Evolutionary conservation across 495 filamentous ascomycete genomes (phyloP), one percentile per base, ranked within the genome.

Genomic region (Tuber melanosporum): DNA sequence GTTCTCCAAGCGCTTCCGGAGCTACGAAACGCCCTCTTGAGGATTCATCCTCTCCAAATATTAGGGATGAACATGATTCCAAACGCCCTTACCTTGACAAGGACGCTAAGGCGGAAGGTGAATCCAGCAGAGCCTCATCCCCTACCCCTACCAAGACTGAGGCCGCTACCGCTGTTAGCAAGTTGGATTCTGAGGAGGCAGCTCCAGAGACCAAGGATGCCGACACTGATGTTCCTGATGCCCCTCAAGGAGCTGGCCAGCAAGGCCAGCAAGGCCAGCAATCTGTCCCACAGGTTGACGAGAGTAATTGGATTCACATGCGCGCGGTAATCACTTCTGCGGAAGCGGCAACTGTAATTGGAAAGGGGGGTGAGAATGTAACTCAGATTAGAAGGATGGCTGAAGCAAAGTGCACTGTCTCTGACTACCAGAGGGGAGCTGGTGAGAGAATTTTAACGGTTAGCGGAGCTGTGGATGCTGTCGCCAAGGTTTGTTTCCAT

Each of bases 311-410:
- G 96, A 93, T 99, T 77, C 96, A 99, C 85, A 91, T 99, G 80
- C 92, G 95, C 78, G 92, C 96, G 26, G 91, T 97, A 80, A 98
- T 99, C 79, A 95, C 95, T 47, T 98, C 94, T 85, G 93, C 92
- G 69, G 95, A 99, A 85, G 95, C 95, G 80, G 95, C 95, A 42
- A 99, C 95, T 73, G 92, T 97, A 73, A 99, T 99, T 87, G 95
- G 95, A 76, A 99, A 98, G 87, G 94, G 94, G 82, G 95, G 95
- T 83, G 95, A 99, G 86, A 99, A 99, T 84, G 95, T 99, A 74
- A 94, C 94, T 77, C 91, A 94, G 84, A 97, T 98, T 79, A 90
- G 95, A 76, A 91, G 91, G 83, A 87, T 94, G 87, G 96, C 96
- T 15, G 92, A 92, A 80, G 95, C 95, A 78, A 98, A 98, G 86